phyloP scores from a whole-genome alignment of 2,329 filamentous ascomycete species.

The Cladophialophora psammophila region DNA sequence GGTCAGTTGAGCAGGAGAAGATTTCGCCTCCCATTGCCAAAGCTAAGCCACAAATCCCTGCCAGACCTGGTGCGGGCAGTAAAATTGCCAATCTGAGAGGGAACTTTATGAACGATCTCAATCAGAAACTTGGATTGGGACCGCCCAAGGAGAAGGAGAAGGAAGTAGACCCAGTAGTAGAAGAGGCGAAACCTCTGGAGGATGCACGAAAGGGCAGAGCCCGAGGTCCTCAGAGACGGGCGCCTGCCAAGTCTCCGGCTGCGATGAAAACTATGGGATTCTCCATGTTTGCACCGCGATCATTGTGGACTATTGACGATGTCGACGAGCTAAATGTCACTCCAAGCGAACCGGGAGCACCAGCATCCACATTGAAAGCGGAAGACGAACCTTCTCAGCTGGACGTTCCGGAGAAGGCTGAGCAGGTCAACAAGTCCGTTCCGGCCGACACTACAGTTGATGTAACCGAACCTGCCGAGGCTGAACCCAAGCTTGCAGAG shows the following conservation, averaged over 20 bases:
- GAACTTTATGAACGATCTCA: slow-evolving; percentile 91
- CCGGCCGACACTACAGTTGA: slow-evolving; percentile 55
- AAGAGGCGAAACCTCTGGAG: slow-evolving; percentile 75
- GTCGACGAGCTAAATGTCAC: slow-evolving; percentile 33
- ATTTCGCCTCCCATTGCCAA: slow-evolving; percentile 61
- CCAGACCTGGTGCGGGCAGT: slow-evolving; percentile 72
- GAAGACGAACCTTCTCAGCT: slow-evolving; percentile 11
- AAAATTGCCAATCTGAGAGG: slow-evolving; percentile 93
- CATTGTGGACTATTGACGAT: slow-evolving; percentile 40
- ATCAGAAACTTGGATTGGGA: slow-evolving; percentile 85
- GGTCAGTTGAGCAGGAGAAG: slow-evolving; percentile 45
- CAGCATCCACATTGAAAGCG: background rate
- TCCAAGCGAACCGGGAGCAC: background rate
- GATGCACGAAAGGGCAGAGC: slow-evolving; percentile 93
- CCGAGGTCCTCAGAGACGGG: slow-evolving; percentile 81
- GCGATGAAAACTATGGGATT: slow-evolving; percentile 28
- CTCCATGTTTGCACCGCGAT: slow-evolving; percentile 34
- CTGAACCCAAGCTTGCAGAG: background rate
- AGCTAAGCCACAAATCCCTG: slow-evolving; percentile 82
- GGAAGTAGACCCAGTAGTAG: slow-evolving; percentile 63
- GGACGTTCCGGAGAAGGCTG: slow-evolving; percentile 65
- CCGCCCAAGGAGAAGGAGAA: slow-evolving; percentile 72
- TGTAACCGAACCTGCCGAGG: slow-evolving; percentile 25
- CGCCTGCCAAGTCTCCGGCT: slow-evolving; percentile 63
- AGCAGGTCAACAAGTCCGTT: slow-evolving; percentile 67